Evolutionary conservation across 2,329 filamentous ascomycete species (phyloP).

Genomic region (Talaromyces verruculosus): DNA sequence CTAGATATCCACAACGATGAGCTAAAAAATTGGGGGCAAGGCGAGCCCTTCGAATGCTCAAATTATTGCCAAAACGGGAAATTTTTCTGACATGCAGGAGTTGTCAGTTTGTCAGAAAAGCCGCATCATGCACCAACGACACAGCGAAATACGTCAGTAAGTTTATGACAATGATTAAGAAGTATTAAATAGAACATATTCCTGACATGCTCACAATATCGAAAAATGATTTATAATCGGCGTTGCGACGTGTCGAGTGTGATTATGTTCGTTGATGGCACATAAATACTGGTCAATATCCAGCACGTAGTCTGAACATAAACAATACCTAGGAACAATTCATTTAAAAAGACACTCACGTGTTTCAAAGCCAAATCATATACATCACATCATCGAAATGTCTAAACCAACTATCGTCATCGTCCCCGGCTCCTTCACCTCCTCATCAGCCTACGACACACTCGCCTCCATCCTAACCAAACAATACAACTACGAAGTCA

Average conservation of each 20-base stretch:
- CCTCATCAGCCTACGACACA: conserved; percentile 6
- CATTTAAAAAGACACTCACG: neutral
- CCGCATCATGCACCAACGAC: neutral
- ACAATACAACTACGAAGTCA: conserved; percentile 27
- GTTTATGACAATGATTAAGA: neutral
- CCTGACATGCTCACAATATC: neutral
- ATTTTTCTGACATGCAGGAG: conserved; percentile 13
- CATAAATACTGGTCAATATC: neutral
- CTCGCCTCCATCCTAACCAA: conserved; percentile 1
- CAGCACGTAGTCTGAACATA: too few species aligned
- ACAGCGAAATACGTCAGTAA: neutral
- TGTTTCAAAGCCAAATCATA: neutral
- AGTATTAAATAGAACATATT: too few species aligned
- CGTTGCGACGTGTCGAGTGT: neutral
- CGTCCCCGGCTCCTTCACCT: conserved; percentile 16
- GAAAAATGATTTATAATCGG: conserved; percentile 5
- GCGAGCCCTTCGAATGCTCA: too few species aligned
- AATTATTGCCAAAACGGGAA: conserved; percentile 5
- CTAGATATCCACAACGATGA: too few species aligned
- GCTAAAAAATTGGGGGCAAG: too few species aligned
- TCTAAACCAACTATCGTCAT: conserved; percentile 19
- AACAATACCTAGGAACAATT: neutral
- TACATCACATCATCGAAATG: conserved; percentile 1
- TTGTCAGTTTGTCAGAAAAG: conserved; percentile 17
- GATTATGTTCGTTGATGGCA: neutral